Base-by-base conservation (phyloP, 1,284 basidiomycete genomes). In the Ganoderma leucocontextum region DNA sequence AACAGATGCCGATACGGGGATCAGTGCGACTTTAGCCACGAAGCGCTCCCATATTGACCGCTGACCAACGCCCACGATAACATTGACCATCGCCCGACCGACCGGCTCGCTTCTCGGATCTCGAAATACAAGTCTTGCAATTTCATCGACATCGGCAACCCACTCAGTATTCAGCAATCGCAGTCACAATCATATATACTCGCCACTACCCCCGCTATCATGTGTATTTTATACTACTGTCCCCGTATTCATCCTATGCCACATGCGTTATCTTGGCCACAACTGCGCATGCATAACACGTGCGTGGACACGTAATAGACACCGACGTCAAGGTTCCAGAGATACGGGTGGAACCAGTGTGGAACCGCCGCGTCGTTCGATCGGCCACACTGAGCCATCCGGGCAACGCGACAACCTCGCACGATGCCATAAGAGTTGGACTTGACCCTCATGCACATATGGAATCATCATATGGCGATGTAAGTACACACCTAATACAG, bases 1-100 rank as follows among this genome's bases (percentile, higher is more conserved):
- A 75, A 84, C 85, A 94, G 93, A 87, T 94, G 93, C 87, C 89
- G 87, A 85, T 94, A 89, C 77, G 93, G 92, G 68, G 93, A 94
- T 83, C 89, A 89, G 80, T 94, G 92, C 83, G 92, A 93, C 81
- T 94, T 91, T 81, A 85, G 87, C 74, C 92, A 94, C 78, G 93
- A 88, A 67, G 77, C 75, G 64, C 71, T 73, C 59, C 63, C 67
- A 7, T 68, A 68, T 36, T 68, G 38, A 39, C 61, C 38, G 41
- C 12, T 49, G 47, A n/a, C 47, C 22, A 8, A 36, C 22, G 52
- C 52, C 25, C 52, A 55, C 12, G 52, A 55, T 35, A 55, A 55
- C 10, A 39, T 41, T 38, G 22, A 22, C 57, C 17, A 59, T 19
- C 35, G 33, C 29, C 57, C 36, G 9, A 57, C 38, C 58, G 58